These are phyloP conservation scores for Cladosporium sp. DNA, from an alignment of 2,329 filamentous ascomycete genomes.

Conservation along the genomic window DNA sequence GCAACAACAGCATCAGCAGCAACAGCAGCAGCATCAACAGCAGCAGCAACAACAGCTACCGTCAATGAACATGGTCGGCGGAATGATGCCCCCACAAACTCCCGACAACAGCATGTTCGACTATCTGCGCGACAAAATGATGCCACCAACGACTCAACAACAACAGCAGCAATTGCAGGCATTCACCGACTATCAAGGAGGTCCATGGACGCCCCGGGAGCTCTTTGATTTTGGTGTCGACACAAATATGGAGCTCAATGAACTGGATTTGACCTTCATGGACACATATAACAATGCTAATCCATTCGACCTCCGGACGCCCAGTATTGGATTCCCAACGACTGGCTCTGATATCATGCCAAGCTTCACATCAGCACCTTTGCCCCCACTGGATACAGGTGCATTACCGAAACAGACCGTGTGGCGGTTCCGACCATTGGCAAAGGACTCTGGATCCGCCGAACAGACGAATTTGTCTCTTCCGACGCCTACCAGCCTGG, in stretches of 20 bases:
- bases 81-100: slow-evolving; percentile 27
- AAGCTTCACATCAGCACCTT: slow-evolving; percentile 29
- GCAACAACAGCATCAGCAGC: slow-evolving; percentile 13
- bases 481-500: slow-evolving; percentile 33
- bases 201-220: slow-evolving; percentile 41
- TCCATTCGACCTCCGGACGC: slow-evolving; percentile 36
- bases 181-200: slow-evolving; percentile 28
- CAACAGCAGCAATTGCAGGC: slow-evolving; percentile 22
- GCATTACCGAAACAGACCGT: slow-evolving; percentile 39
- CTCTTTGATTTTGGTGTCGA: slow-evolving; percentile 43
- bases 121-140: slow-evolving; percentile 32
- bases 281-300: slow-evolving; percentile 43
- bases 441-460: slow-evolving; percentile 31
- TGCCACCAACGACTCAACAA: slow-evolving; percentile 18
- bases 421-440: slow-evolving; percentile 41
- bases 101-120: slow-evolving; percentile 29
- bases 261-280: slow-evolving; percentile 41
- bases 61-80: slow-evolving; percentile 23
- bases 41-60: slow-evolving; percentile 18
- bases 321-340: slow-evolving; percentile 29
- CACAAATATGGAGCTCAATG: slow-evolving; percentile 42
- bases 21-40: slow-evolving; percentile 10
- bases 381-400: slow-evolving; percentile 29
- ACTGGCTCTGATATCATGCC: slow-evolving; percentile 30
- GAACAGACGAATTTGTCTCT: slow-evolving; percentile 38